phyloP scores from a whole-genome alignment of 2,329 filamentous ascomycete genomes.

The Fusarium sp. region DNA sequence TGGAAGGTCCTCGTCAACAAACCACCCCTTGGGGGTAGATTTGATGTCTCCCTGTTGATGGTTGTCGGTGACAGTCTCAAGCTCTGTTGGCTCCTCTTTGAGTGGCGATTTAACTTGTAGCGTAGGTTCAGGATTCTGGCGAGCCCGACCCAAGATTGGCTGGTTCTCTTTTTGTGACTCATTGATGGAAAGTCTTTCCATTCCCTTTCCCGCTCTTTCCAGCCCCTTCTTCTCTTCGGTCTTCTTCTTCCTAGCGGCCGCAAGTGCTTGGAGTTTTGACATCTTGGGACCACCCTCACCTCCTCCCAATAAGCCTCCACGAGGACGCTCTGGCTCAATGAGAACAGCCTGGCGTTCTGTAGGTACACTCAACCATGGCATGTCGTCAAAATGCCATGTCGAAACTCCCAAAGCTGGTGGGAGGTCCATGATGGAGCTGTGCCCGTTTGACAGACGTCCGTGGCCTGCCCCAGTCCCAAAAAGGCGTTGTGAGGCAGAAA shows the following conservation, averaged over 20 bases:
- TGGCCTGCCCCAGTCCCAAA: slow-evolving; percentile 52
- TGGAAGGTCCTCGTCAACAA: slow-evolving; percentile 4
- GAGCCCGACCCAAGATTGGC: slow-evolving; percentile 36
- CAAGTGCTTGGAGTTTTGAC: slow-evolving; percentile 92
- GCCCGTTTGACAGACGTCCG: slow-evolving; percentile 33
- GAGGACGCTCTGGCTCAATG: slow-evolving; percentile 66
- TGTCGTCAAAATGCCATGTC: slow-evolving; percentile 80
- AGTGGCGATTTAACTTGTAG: slow-evolving; percentile 2
- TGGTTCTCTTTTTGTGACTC: slow-evolving; percentile 50
- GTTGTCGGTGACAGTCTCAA: neutral
- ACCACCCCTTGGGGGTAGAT: neutral
- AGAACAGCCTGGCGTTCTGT: slow-evolving; percentile 73
- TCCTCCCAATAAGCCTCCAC: slow-evolving; percentile 82
- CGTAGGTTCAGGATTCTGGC: slow-evolving; percentile 24
- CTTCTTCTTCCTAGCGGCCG: slow-evolving; percentile 87
- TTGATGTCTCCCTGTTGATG: neutral
- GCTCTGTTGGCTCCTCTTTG: slow-evolving; percentile 1
- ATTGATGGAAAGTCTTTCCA: slow-evolving; percentile 51
- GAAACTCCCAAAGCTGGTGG: slow-evolving; percentile 42
- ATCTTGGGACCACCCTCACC: slow-evolving; percentile 74
- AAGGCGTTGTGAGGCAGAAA: slow-evolving; percentile 46
- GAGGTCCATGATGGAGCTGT: slow-evolving; percentile 25
- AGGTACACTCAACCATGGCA: slow-evolving; percentile 86
- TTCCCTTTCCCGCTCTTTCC: slow-evolving; percentile 44
- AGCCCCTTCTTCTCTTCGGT: slow-evolving; percentile 70